Conservation (phyloP, 2,329 filamentous ascomycete species). For the Myriosclerotinia curreyana region DNA sequence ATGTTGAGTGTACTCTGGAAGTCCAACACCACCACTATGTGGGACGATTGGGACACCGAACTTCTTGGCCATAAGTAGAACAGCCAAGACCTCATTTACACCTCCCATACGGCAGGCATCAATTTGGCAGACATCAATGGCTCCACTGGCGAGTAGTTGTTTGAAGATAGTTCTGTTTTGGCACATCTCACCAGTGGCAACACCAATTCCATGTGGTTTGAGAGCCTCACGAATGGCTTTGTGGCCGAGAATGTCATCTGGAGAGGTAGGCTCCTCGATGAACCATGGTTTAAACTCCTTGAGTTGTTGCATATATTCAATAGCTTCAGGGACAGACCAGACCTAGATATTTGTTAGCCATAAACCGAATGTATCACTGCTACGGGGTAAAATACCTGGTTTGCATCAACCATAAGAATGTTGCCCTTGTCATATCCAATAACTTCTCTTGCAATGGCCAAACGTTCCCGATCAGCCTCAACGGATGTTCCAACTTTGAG, state of each 20-base stretch:
- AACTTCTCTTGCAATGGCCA: constrained; percentile 72
- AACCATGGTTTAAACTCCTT: constrained; percentile 86
- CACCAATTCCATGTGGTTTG: constrained; percentile 69
- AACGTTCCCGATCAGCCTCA: constrained; percentile 66
- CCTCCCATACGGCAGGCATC: constrained; percentile 87
- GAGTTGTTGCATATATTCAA: constrained; percentile 80
- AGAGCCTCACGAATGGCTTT: constrained; percentile 80
- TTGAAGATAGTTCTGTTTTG: constrained; percentile 95
- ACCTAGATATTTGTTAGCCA: constrained; percentile 44
- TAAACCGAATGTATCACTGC: constrained; percentile 21
- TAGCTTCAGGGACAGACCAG: constrained; percentile 87
- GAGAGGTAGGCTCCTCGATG: constrained; percentile 90
- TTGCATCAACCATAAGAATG: constrained; percentile 89
- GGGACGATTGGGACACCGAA: constrained; percentile 79
- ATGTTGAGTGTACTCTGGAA: constrained; percentile 94
- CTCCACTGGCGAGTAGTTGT: constrained; percentile 75
- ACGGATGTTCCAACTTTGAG: constrained; percentile 78
- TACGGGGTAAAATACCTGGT: constrained; percentile 56
- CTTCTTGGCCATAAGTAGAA: constrained; percentile 74
- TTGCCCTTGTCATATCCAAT: constrained; percentile 72
- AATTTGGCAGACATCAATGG: constrained; percentile 85
- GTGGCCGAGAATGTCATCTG: constrained; percentile 87
- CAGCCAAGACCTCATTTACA: constrained; percentile 89
- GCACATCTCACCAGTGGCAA: constrained; percentile 92
- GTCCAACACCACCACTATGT: constrained; percentile 82